Conservation (phyloP, 2,329 filamentous ascomycete species). For the Cercospora beticola region DNA sequence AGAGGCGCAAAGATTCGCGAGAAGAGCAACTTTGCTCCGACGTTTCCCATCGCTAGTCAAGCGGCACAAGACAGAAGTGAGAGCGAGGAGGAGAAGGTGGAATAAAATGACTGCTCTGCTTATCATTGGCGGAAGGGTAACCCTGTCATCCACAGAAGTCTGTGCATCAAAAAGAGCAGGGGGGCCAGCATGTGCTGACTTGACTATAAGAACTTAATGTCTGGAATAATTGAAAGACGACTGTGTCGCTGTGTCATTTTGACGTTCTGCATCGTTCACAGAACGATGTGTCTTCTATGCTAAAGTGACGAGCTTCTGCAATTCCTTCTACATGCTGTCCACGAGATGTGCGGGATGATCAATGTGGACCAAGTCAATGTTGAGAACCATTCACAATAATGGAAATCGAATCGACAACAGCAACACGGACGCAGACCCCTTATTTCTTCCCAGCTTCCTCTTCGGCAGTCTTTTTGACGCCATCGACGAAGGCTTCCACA, state of each 20-base stretch:
- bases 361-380: not conserved
- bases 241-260: not conserved
- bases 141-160: not conserved
- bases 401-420: not conserved
- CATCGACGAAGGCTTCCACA: constrained; percentile 86
- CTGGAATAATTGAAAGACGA: not conserved
- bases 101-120: not conserved
- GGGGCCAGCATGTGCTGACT: not conserved
- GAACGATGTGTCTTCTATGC: not conserved
- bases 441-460: constrained; percentile 46
- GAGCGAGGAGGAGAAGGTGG: constrained; percentile 18
- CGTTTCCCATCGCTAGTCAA: constrained; percentile 18
- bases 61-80: constrained; percentile 19
- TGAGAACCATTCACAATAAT: not conserved
- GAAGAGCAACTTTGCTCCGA: constrained; percentile 44
- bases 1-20: constrained; percentile 45
- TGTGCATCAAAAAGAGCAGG: not conserved
- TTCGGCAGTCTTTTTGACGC: constrained; percentile 76
- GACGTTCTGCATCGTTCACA: not conserved
- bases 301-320: not conserved
- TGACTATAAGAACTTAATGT: not conserved
- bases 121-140: not conserved
- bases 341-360: not conserved
- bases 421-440: not conserved
- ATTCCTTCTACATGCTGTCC: not conserved